Percentiles rank a stretch among this genome's conserved stretches.
Evolutionary conservation across 805 yeast genomes (phyloP).

Genomic region (Monosporozyma aerobia): DNA sequence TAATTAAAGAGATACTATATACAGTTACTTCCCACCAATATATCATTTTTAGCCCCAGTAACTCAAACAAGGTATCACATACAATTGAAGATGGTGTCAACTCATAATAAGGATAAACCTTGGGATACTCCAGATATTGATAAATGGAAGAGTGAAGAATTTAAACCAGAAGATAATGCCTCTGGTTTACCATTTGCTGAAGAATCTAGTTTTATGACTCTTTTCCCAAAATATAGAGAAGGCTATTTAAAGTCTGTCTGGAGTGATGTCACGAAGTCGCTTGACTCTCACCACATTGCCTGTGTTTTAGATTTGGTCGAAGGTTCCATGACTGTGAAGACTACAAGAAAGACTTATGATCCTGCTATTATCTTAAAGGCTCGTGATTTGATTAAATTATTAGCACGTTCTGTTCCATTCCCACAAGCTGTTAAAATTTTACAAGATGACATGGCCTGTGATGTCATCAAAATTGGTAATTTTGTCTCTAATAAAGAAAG

Average conservation of each 20-base stretch:
- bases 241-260: slow-evolving; percentile 79
- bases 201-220: slow-evolving; percentile 87
- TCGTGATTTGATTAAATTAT: slow-evolving; percentile 82
- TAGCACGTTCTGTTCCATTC: slow-evolving; percentile 93
- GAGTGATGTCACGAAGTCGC: slow-evolving; percentile 82
- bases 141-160: slow-evolving; percentile 85
- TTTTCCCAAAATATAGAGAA: slow-evolving; percentile 96
- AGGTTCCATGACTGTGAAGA: slow-evolving; percentile 94
- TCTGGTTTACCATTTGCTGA: slow-evolving; percentile 88
- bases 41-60: too few relatives aligned
- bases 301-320: slow-evolving; percentile 86
- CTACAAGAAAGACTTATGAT: slow-evolving; percentile 91
- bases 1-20: neutral
- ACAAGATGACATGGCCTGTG: slow-evolving; percentile 91
- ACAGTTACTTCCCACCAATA: neutral
- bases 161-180: slow-evolving; percentile 79
- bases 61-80: neutral
- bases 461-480: slow-evolving; percentile 89
- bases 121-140: slow-evolving; percentile 96
- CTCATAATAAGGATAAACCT: slow-evolving; percentile 91
- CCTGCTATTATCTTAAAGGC: slow-evolving; percentile 92
- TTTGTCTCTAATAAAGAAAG: slow-evolving; percentile 85
- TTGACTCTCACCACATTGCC: slow-evolving; percentile 66
- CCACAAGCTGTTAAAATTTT: slow-evolving; percentile 91
- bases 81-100: slow-evolving; percentile 61